A percentile compares a stretch with the other conserved stretches of the same genome.
These are phyloP conservation scores for Venturia nashicola DNA, from an alignment of 2,329 filamentous ascomycete genomes.

Conservation along the genomic window DNA sequence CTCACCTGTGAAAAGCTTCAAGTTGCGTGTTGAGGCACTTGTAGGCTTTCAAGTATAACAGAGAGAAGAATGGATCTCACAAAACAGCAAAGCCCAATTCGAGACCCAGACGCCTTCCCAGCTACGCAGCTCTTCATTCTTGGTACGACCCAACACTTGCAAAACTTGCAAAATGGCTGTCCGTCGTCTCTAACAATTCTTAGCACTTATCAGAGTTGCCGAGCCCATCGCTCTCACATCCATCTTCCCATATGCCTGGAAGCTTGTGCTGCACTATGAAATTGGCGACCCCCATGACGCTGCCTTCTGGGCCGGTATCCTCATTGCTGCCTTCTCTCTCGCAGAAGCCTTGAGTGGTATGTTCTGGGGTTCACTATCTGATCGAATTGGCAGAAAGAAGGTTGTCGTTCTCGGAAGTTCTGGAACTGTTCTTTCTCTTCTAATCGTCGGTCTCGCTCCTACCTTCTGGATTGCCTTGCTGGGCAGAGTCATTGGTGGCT, in stretches of 20 bases:
- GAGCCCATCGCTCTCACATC: slow-evolving; percentile 89
- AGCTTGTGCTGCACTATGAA: slow-evolving; percentile 25
- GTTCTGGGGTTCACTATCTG: slow-evolving; percentile 31
- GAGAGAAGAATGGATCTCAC: slow-evolving; percentile 48
- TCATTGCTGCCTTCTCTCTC: slow-evolving; percentile 86
- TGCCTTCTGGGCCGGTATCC: slow-evolving; percentile 73
- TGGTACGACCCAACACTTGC: slow-evolving; percentile 41
- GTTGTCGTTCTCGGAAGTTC: slow-evolving; percentile 40
- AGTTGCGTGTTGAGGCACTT: background rate
- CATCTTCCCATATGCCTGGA: slow-evolving; percentile 67
- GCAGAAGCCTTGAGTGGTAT: slow-evolving; percentile 79
- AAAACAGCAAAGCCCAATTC: slow-evolving; percentile 40
- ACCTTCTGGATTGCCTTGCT: slow-evolving; percentile 75
- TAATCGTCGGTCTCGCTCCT: slow-evolving; percentile 69
- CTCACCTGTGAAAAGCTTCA: background rate
- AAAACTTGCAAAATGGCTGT: background rate
- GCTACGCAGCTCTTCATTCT: slow-evolving; percentile 72
- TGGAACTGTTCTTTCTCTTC: slow-evolving; percentile 71
- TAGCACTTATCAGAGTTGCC: slow-evolving; percentile 82
- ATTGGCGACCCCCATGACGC: slow-evolving; percentile 31
- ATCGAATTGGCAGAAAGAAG: slow-evolving; percentile 28
- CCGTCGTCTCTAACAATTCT: background rate
- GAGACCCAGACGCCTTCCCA: slow-evolving; percentile 65
- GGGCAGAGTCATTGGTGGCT: slow-evolving; percentile 64
- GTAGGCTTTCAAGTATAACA: slow-evolving; percentile 3